Base-by-base conservation (phyloP, 1,284 basidiomycete genomes). In the Trichosporon sp. region DNA sequence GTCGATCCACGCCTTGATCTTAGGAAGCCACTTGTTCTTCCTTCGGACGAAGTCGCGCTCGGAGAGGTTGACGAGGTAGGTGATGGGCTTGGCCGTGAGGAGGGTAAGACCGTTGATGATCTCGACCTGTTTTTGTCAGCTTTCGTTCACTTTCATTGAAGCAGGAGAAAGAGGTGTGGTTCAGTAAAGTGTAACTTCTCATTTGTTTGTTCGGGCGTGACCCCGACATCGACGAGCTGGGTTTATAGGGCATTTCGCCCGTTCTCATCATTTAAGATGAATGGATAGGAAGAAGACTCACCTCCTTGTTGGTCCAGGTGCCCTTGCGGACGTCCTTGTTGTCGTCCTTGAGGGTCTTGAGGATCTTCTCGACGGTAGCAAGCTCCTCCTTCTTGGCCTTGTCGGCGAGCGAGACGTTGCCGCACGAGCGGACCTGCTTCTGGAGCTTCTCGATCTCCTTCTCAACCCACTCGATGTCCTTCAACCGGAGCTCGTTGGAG, bases 1-100 rank as follows among this genome's bases (percentile, higher is more conserved):
- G 86, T 99, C 96, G 80, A 99, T 98, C 96, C 97, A 99, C 32
- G 87, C 92, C 85, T 98, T 98, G 88, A 99, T 99, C 87, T 98
- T 98, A 31, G 96, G 88, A 35, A 99, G 86, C 95, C 96, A 99
- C 87, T 98, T 99, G 88, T 98, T 99, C 91, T 98, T 99, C 87
- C 97, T 98, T 74, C 97, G 90, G 71, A 94, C 86, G 81, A 94
- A 99, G 85, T 99, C 97, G 76, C 89, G 90, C 85, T 99, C 96
- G 73, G 93, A 95, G 68, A 99, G 86, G 86, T 99, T 99, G 85
- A 99, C 94, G 65, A 99, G 92, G 87, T 99, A 99, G 70, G 93
- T 98, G 76, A 99, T 94, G 61, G 96, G 93, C 84, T 99, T 99
- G 74, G 97, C 96, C 26, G 96, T 98, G 66, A 99, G 88, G 31